Evolutionary conservation across 2,329 filamentous ascomycete species (phyloP), one percentile per base, ranked within the genome.

Genomic region (Nigrospora osmanthi): DNA sequence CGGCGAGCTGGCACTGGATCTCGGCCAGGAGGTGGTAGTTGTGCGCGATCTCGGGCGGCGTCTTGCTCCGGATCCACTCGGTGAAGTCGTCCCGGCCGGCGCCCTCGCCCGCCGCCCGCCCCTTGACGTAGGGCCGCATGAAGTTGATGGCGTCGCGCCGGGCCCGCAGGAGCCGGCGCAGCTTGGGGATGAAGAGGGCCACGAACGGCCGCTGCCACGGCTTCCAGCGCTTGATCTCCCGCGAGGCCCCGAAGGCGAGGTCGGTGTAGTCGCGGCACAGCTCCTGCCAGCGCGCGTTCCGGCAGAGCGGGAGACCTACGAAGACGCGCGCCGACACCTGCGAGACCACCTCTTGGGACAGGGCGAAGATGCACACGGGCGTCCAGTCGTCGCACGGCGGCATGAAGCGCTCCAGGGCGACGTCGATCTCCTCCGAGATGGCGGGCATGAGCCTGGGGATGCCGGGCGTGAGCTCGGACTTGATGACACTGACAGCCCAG

Each of bases 321-420:
- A 63, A 59, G 45, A 60, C 54, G 40, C 59, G 51, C 51, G 59
- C 62, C n/a, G 59, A 59, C 11, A 55, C 54, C 16, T 48, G 50
- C 30, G 53, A 54, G 42, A 62, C 52, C 42, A 63, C 48, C 32
- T 44, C 51, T 9, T 51, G 48, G 50, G 59, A 47, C 5, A 51
- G 47, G 11, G 57, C 52, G 47, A 57, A 63, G 13, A 59, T 28
- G 37, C 51, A 33, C 49, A 45, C 3, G 51, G 36, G 13, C 54
- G 37, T 19, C 37, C 37, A 38, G 37, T 38, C 37, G 23, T 38
- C 37, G 12, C 37, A 19, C 16, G n/a, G 37, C 4, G 34, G 34
- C 34, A 35, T 35, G 34, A 14, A 35, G 34, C 54, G 4, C 35
- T 40, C 28, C 44, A 55, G 13, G 4, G 46, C 44, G 28, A 41